Percentiles rank a stretch among this genome's conserved stretches.
These are phyloP conservation scores for Stereocaulon alpinum DNA, from an alignment of 495 filamentous ascomycete genomes.

Conservation along the genomic window DNA sequence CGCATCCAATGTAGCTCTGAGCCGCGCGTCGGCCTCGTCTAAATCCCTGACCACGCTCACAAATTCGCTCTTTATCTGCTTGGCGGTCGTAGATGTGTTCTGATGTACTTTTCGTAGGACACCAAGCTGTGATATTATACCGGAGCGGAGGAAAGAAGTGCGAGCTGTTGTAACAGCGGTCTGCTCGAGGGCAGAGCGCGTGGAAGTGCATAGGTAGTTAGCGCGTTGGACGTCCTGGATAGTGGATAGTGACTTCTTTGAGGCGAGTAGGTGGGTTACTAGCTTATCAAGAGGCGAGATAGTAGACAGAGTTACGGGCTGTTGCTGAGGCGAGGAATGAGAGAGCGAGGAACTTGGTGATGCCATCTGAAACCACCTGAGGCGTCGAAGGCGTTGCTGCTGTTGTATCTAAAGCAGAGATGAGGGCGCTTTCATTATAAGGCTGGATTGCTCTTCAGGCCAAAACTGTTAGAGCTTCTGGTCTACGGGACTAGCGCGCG, in stretches of 20 bases:
- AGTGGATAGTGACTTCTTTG: conserved; percentile 85
- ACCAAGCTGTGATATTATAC: conserved; percentile 61
- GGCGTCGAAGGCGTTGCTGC: neutral
- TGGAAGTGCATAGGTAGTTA: conserved; percentile 71
- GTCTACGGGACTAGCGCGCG: neutral
- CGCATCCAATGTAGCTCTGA: conserved; percentile 59
- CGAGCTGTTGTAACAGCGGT: conserved; percentile 67
- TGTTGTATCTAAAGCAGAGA: neutral
- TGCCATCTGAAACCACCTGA: neutral
- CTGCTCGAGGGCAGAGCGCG: conserved; percentile 67
- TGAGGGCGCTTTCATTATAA: too few relatives aligned
- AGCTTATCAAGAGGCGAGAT: conserved; percentile 52
- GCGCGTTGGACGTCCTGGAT: conserved; percentile 77
- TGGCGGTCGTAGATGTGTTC: conserved; percentile 24
- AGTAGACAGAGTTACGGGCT: neutral
- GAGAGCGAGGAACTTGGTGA: conserved; percentile 4
- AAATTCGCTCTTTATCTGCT: conserved; percentile 46
- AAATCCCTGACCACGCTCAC: conserved; percentile 54
- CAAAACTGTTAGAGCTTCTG: too few relatives aligned
- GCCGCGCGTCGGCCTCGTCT: conserved; percentile 60
- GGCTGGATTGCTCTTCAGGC: too few relatives aligned
- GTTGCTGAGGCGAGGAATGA: neutral
- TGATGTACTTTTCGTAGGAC: conserved; percentile 57
- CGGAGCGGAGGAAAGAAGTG: conserved; percentile 62
- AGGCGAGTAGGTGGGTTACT: conserved; percentile 70